Percentiles rank a stretch among this genome's conserved stretches.
Conservation (phyloP, 495 filamentous ascomycete species). For the Aspergillus sclerotiicarbonarius region DNA sequence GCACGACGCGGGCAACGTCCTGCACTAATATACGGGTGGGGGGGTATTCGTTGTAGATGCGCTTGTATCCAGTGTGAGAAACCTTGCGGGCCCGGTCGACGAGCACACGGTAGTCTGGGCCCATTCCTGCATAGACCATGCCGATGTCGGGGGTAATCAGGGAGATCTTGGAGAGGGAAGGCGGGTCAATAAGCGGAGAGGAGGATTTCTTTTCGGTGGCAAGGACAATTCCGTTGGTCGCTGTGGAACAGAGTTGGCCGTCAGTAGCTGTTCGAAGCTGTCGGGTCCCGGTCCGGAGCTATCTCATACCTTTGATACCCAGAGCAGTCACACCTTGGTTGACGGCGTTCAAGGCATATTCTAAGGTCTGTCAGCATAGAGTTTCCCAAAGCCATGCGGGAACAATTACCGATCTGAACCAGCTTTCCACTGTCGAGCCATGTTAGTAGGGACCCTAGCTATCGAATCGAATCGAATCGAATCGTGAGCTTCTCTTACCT, state of each 20-base stretch:
- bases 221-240: slow-evolving; percentile 97
- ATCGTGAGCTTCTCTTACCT: slow-evolving; percentile 63
- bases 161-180: slow-evolving; percentile 95
- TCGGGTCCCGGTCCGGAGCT: background rate
- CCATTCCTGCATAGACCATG: slow-evolving; percentile 99
- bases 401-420: slow-evolving; percentile 60
- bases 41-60: slow-evolving; percentile 99
- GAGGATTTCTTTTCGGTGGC: slow-evolving; percentile 99
- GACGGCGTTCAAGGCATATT: slow-evolving; percentile 98
- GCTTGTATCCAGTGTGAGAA: slow-evolving; percentile 98
- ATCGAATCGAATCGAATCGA: slow-evolving; percentile 7
- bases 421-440: slow-evolving; percentile 75
- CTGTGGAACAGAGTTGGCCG: slow-evolving; percentile 39
- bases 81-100: slow-evolving; percentile 98
- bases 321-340: slow-evolving; percentile 98
- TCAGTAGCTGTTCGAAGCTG: slow-evolving; percentile 12
- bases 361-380: slow-evolving; percentile 46
- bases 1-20: slow-evolving; percentile 96
- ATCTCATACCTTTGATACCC: slow-evolving; percentile 83
- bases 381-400: background rate
- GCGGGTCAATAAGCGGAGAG: slow-evolving; percentile 88
- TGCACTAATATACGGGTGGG: slow-evolving; percentile 98
- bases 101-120: slow-evolving; percentile 94
- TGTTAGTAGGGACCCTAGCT: slow-evolving; percentile 42
- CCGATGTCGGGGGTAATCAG: slow-evolving; percentile 98